Conservation (phyloP, 495 filamentous ascomycete species). For the Penicillium maclennaniae region DNA sequence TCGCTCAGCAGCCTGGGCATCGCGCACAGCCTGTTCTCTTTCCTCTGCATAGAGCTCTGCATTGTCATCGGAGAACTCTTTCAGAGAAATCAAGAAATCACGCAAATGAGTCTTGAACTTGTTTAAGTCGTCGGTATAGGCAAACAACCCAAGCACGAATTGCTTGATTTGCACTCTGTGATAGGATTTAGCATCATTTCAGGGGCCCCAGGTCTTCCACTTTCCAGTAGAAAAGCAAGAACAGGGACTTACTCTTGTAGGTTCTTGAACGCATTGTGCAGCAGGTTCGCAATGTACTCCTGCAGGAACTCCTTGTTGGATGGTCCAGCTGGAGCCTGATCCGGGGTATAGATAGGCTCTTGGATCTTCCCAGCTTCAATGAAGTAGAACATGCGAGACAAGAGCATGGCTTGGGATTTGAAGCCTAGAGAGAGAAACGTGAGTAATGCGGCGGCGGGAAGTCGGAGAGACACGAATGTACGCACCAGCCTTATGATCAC, state of each 20-base stretch:
- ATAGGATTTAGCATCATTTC: conserved; percentile 32
- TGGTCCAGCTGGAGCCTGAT: conserved; percentile 78
- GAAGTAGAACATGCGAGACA: conserved; percentile 95
- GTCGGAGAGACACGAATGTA: background rate
- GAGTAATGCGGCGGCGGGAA: background rate
- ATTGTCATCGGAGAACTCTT: conserved; percentile 82
- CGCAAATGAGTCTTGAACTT: conserved; percentile 91
- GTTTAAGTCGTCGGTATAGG: conserved; percentile 71
- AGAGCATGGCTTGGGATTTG: conserved; percentile 89
- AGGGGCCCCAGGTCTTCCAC: background rate
- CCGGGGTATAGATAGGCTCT: conserved; percentile 79
- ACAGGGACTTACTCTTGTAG: conserved; percentile 64
- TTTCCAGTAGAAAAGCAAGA: background rate
- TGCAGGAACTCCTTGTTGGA: conserved; percentile 85
- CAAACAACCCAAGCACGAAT: conserved; percentile 85
- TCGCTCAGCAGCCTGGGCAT: conserved; percentile 74
- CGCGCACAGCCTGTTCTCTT: conserved; percentile 76
- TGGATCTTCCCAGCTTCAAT: conserved; percentile 80
- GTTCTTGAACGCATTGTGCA: conserved; percentile 90
- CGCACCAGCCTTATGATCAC: conserved; percentile 90
- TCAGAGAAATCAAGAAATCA: conserved; percentile 94
- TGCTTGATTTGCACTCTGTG: conserved; percentile 75
- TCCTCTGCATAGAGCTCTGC: conserved; percentile 95
- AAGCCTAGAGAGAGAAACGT: conserved; percentile 54
- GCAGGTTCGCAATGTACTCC: conserved; percentile 77